phyloP scores from a whole-genome alignment of 192 early-diverging fungal genomes.

The Backusella sp. region DNA sequence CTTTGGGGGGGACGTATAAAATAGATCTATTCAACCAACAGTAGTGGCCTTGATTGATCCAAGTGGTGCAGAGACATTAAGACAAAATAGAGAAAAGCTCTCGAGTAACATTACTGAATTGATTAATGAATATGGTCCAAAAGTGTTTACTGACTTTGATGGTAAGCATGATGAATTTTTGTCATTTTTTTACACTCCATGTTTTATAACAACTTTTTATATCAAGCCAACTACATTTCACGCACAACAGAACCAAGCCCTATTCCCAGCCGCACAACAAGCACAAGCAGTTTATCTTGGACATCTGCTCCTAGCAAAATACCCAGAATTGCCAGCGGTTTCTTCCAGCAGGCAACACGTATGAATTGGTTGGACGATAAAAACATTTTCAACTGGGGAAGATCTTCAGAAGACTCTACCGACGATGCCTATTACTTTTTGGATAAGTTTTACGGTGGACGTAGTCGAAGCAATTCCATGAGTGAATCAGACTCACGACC shows the following conservation, averaged over 20 bases:
- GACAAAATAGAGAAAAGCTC: constrained; percentile 67
- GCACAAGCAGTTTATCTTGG: constrained; percentile 6
- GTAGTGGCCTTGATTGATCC: constrained; percentile 68
- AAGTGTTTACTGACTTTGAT: constrained; percentile 76
- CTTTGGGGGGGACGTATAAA: neutral
- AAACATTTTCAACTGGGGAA: constrained; percentile 56
- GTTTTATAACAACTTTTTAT: neutral
- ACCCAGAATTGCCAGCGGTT: constrained; percentile 33
- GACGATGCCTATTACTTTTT: constrained; percentile 56
- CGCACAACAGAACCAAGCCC: constrained; percentile 2
- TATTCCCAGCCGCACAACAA: constrained; percentile 7
- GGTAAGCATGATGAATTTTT: neutral
- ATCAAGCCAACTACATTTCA: constrained; percentile 14
- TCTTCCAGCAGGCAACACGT: constrained; percentile 34
- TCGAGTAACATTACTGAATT: constrained; percentile 73
- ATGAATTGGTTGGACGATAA: constrained; percentile 54
- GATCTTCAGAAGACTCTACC: constrained; percentile 42
- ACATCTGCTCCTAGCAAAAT: constrained; percentile 23
- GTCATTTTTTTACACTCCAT: neutral
- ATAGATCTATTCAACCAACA: constrained; percentile 78
- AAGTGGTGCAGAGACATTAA: constrained; percentile 61
- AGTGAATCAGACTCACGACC: constrained; percentile 27
- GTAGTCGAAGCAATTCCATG: constrained; percentile 35
- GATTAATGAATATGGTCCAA: constrained; percentile 84
- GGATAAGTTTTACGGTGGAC: constrained; percentile 42